Evolutionary conservation across 2,329 filamentous ascomycete species (phyloP).

Genomic region (Anisogramma anomala): DNA sequence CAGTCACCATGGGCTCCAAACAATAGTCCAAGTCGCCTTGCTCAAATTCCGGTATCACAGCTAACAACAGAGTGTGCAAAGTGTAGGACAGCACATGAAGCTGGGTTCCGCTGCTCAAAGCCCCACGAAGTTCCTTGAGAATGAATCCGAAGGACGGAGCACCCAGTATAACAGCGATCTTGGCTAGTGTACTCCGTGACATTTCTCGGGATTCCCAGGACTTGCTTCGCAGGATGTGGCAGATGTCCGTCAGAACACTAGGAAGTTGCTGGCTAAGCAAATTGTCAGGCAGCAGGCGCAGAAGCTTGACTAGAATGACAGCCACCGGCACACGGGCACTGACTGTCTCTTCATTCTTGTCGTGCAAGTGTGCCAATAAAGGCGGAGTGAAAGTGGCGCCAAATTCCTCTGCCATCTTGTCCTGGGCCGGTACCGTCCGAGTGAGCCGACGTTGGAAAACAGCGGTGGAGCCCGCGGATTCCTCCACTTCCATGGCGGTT

Average conservation of each 20-base stretch:
- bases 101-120: conserved; percentile 78
- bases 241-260: conserved; percentile 79
- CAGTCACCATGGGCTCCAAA: conserved; percentile 60
- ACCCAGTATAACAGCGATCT: conserved; percentile 72
- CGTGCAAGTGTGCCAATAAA: conserved; percentile 73
- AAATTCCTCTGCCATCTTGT: conserved; percentile 62
- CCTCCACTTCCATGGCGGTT: conserved; percentile 31
- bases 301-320: conserved; percentile 75
- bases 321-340: conserved; percentile 86
- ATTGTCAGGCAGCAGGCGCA: conserved; percentile 65
- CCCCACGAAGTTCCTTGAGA: conserved; percentile 77
- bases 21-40: conserved; percentile 88
- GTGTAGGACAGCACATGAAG: conserved; percentile 92
- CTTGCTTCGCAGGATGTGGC: conserved; percentile 82
- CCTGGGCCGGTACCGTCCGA: conserved; percentile 51
- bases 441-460: conserved; percentile 37
- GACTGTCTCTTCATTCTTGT: conserved; percentile 90
- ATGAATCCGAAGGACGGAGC: conserved; percentile 80
- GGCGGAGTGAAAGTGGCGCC: conserved; percentile 65
- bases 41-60: conserved; percentile 57
- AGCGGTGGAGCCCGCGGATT: conserved; percentile 17
- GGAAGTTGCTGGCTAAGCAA: conserved; percentile 67
- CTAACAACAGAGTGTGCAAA: conserved; percentile 78
- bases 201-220: conserved; percentile 82
- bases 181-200: conserved; percentile 74